Percentiles rank a stretch among this genome's conserved stretches.
These are phyloP conservation scores for Tetradesmus lagerheimii DNA, from an alignment of 139 green algal genomes.

Conservation along the genomic window DNA sequence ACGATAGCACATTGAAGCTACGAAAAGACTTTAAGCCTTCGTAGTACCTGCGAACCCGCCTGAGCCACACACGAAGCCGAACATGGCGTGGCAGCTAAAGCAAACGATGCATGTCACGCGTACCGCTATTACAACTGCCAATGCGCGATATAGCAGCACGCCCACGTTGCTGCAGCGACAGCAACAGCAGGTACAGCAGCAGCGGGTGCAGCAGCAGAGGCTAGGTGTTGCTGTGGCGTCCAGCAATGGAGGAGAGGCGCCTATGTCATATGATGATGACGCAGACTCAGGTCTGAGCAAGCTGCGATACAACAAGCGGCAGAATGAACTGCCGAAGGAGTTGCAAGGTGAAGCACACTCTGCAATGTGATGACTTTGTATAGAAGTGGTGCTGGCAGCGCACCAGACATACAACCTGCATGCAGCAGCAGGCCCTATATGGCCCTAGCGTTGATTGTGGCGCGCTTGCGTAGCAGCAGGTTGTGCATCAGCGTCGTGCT, in stretches of 20 bases:
- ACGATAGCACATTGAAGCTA: no score
- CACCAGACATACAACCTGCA: neutral
- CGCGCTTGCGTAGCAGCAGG: no score
- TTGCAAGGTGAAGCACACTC: conserved; percentile 29
- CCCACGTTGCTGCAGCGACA: neutral
- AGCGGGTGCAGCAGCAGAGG: neutral
- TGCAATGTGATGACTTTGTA: neutral
- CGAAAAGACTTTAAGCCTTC: neutral
- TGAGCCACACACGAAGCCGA: neutral
- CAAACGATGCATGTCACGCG: neutral
- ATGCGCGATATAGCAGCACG: neutral
- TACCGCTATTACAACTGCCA: neutral
- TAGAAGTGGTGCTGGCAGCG: neutral
- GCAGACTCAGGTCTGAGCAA: conserved; percentile 25
- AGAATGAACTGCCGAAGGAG: conserved; percentile 38
- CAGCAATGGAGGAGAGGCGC: neutral
- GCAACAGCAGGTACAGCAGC: neutral
- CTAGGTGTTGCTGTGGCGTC: neutral
- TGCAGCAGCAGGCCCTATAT: neutral
- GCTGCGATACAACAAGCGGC: conserved; percentile 26
- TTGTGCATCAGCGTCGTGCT: neutral
- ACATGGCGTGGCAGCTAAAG: neutral
- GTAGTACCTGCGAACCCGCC: neutral
- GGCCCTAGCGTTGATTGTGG: no score
- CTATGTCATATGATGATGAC: conserved; percentile 35